Conservation (phyloP, 202 grass and related monocot species). For the Panicum hallii region DNA sequence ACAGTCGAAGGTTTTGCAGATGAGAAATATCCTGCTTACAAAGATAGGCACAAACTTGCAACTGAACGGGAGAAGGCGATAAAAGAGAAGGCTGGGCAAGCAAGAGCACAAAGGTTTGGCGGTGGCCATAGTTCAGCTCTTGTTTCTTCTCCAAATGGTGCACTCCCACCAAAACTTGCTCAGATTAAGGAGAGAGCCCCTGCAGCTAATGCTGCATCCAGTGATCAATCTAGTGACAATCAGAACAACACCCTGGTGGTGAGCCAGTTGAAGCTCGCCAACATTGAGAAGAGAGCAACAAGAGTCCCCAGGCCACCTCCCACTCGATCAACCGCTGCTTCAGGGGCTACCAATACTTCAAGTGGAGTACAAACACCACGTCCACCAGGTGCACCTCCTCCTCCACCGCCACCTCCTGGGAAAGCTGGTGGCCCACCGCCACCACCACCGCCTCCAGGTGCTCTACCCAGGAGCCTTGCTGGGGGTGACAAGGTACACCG, state of each 20-base stretch:
- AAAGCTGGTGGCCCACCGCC: conserved; percentile 54
- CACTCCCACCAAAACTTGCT: conserved; percentile 74
- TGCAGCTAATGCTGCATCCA: conserved; percentile 42
- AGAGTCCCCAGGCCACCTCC: conserved; percentile 90
- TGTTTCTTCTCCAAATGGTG: conserved; percentile 45
- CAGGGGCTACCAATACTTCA: conserved; percentile 47
- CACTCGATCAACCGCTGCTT: conserved; percentile 45
- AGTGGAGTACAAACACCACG: conserved; percentile 48
- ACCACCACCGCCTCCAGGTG: conserved; percentile 64
- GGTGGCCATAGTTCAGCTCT: conserved; percentile 51
- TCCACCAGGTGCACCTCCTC: conserved; percentile 70
- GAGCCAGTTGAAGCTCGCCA: conserved; percentile 78
- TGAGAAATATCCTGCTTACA: conserved; percentile 91
- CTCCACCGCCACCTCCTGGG: conserved; percentile 68
- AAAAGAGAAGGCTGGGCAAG: conserved; percentile 90
- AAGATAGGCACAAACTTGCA: conserved; percentile 85
- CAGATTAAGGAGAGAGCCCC: conserved; percentile 83
- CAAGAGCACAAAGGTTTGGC: conserved; percentile 72
- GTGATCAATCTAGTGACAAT: conserved; percentile 61
- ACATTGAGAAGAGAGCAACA: conserved; percentile 87
- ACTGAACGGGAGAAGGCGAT: conserved; percentile 82
- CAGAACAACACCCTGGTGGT: conserved; percentile 59
- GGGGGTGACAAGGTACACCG: conserved; percentile 67
- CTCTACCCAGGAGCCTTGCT: conserved; percentile 41
- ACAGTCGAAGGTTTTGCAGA: conserved; percentile 74